Conservation (phyloP, 2,329 filamentous ascomycete species). For the Epichloe baconii region DNA sequence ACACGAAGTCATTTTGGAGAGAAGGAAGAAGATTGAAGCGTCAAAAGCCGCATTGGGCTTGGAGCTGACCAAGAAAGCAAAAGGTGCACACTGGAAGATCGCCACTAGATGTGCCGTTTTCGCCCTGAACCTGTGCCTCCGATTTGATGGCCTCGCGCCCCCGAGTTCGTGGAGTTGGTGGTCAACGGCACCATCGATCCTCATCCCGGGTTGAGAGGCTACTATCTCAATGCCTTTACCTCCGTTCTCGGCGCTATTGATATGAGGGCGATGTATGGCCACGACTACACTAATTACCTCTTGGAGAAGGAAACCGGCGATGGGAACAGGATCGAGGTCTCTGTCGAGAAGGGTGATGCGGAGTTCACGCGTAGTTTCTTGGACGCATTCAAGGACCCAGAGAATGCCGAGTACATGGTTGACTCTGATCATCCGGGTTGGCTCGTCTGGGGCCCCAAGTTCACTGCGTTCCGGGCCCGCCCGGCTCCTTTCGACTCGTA, state of each 20-base stretch:
- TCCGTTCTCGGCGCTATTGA: conserved; percentile 74
- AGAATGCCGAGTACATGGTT: conserved; percentile 66
- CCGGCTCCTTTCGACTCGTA: conserved; percentile 56
- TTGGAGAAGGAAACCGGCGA: conserved; percentile 61
- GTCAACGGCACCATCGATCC: conserved; percentile 75
- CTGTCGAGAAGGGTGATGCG: conserved; percentile 60
- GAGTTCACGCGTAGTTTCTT: conserved; percentile 71
- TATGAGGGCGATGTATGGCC: conserved; percentile 70
- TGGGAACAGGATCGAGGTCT: conserved; percentile 61
- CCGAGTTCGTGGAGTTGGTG: conserved; percentile 72
- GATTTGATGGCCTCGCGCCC: conserved; percentile 83
- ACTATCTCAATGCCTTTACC: conserved; percentile 69
- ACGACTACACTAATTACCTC: conserved; percentile 79
- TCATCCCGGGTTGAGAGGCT: conserved; percentile 70
- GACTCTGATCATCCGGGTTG: conserved; percentile 89
- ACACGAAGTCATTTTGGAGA: conserved; percentile 59
- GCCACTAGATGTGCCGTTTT: conserved; percentile 82
- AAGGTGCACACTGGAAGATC: conserved; percentile 89
- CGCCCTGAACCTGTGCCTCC: conserved; percentile 76
- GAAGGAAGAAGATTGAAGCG: conserved; percentile 64
- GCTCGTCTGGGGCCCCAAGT: conserved; percentile 86
- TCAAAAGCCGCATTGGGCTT: conserved; percentile 71
- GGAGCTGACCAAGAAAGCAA: conserved; percentile 67
- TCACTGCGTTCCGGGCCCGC: conserved; percentile 65
- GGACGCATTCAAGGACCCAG: conserved; percentile 58